Evolutionary conservation across 495 filamentous ascomycete genomes (phyloP), one percentile per base, ranked within the genome.

Genomic region (Neurospora sp.): DNA sequence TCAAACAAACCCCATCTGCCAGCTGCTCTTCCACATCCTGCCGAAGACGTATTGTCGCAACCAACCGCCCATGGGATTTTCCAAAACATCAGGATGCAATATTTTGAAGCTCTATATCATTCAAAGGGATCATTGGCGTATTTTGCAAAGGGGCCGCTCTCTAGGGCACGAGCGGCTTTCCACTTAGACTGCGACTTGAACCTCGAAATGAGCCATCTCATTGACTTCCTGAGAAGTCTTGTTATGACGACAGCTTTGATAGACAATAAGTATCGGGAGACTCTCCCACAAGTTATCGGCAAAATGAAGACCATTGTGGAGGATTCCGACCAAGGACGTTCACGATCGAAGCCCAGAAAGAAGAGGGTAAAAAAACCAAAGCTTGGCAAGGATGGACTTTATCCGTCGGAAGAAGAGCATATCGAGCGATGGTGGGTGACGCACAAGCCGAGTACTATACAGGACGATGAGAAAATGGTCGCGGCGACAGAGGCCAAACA

Each of bases 121-220:
- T 96, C 96, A 8, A 96, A 94, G 90, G 91, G 93, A 31, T 96
- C 96, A 14, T 82, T 98, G 76, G 96, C 95, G 74, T 99, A 97
- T 80, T 99, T 98, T 84, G 92, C 95, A 22, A 99, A 99, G 84
- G 96, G 96, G 2, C 94, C 96, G 5, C 85, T 98, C 27, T 92
- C 96, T n/a, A 88, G 94, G 76, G 93, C 93, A 27, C 88, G 96
- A 71, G 91, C 90, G 68, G 88, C 89, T 41, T 93, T 97, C 74
- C 88, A 91, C 75, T 80, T 88, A 37, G 83, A 88, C 37, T 84
- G 80, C 72, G 86, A 88, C 71, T 79, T 82, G 7, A 84, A 81
- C 68, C 79, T 88, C n/a, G 85, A 87, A 18, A 85, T 83, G 79
- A 78, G 83, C 75, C 86, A 92, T 68, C 82, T 97, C 4, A 81